Base-by-base conservation (phyloP, 768 basidiomycete species). In the Auricularia auricula-judae region DNA sequence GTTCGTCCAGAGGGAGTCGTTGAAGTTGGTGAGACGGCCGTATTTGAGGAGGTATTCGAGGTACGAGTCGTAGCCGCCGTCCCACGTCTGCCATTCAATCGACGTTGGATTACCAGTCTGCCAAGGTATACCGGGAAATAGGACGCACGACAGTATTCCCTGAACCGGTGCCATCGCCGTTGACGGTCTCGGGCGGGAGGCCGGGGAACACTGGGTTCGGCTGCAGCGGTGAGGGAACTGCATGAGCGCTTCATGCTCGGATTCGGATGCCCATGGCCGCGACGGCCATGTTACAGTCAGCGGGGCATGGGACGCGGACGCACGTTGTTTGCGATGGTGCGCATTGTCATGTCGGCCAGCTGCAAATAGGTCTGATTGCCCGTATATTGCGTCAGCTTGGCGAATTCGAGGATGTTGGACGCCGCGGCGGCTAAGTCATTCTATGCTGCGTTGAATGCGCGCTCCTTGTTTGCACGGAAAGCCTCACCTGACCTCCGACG, bases 31-130 rank as follows among this genome's bases (percentile, higher is more conserved):
- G 87, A 90, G 77, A 35, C 87, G 85, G 3, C 88, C 63, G 59
- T 82, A 82, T 70, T 91, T 91, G 78, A 89, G 83, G 63, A 89
- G 78, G 68, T 90, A 89, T 71, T 91, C 89, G 66, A 87, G 86
- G 74, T 84, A 91, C 64, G 86, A 88, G 73, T 90, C 89, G 0
- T 84, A 84, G 36, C 86, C 87, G 60, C 84, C 76, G 1, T 82
- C 82, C 83, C 83, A 89, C n/a, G 85, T 82, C 88, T 66, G 2
- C 7, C 4, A 8, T 10, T 1, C 29, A 29, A 29, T 29, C 2
- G 1, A 29, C 29, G 29, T 29, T 29, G 23, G 23, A 29, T 29
- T 29, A 29, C 23, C 23, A 29, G 23, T 29, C 23, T 29, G 23
- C 2, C 23, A 29, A 29, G 1, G 23, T 29, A 1, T 29, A 29